phyloP scores from a whole-genome alignment of 495 filamentous ascomycete genomes.

The Geoglossum glabrum region DNA sequence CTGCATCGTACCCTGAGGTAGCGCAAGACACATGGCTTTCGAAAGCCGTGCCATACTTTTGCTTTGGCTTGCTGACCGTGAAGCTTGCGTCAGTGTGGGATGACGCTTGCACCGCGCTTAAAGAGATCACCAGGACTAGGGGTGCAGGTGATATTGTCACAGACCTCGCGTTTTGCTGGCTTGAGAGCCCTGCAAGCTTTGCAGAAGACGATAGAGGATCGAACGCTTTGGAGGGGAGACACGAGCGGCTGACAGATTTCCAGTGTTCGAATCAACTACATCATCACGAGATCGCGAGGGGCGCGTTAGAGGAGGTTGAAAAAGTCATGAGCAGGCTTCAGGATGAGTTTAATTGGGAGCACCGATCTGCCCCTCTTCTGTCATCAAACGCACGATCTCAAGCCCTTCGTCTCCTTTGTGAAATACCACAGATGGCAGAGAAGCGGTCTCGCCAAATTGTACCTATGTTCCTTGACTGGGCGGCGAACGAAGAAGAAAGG shows the following conservation, averaged over 20 bases:
- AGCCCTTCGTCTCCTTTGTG: constrained; percentile 59
- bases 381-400: constrained; percentile 38
- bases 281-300: constrained; percentile 27
- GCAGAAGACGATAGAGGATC: constrained; percentile 13
- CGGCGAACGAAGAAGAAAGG: constrained; percentile 9
- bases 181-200: constrained; percentile 35
- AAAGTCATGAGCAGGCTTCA: constrained; percentile 28
- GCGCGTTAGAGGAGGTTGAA: constrained; percentile 19
- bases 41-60: constrained; percentile 54
- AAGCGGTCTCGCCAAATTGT: constrained; percentile 67
- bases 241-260: constrained; percentile 37
- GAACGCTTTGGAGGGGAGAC: background rate
- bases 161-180: constrained; percentile 58
- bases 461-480: constrained; percentile 70
- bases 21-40: constrained; percentile 39
- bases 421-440: constrained; percentile 57
- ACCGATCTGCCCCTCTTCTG: constrained; percentile 1
- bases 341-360: constrained; percentile 24
- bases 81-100: constrained; percentile 70
- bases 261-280: constrained; percentile 56
- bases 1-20: constrained; percentile 34
- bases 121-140: constrained; percentile 48
- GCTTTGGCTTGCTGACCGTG: constrained; percentile 76
- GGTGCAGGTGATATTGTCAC: constrained; percentile 54
- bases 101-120: constrained; percentile 53